Percentiles rank a stretch among this genome's conserved stretches.
These are phyloP conservation scores for Didymellaceae sp. DNA, from an alignment of 2,329 filamentous ascomycete species.

Conservation along the genomic window DNA sequence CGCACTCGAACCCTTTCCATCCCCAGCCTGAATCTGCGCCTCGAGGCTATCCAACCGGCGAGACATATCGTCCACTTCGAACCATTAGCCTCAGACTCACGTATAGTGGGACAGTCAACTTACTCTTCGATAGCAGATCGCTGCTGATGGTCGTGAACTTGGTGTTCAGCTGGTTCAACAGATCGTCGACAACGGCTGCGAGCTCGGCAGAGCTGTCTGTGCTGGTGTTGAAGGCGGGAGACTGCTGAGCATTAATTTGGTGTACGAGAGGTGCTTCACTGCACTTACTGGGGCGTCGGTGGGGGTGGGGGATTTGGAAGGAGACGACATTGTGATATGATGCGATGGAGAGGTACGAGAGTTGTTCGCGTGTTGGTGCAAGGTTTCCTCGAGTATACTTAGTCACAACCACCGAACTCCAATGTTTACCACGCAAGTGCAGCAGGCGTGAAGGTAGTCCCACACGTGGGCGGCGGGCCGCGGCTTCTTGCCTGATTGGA, in stretches of 20 bases:
- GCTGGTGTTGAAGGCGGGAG: conserved; percentile 23
- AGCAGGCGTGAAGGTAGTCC: conserved; percentile 1
- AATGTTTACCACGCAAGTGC: background rate
- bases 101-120: conserved; percentile 36
- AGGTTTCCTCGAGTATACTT: too few relatives aligned
- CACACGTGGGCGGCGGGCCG: conserved; percentile 32
- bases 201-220: conserved; percentile 63
- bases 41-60: conserved; percentile 84
- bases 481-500: conserved; percentile 33
- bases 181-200: conserved; percentile 80
- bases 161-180: conserved; percentile 81
- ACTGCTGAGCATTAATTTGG: conserved; percentile 9
- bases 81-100: background rate
- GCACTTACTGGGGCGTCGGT: conserved; percentile 3
- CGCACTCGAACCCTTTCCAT: conserved; percentile 45
- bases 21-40: conserved; percentile 67
- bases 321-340: conserved; percentile 31
- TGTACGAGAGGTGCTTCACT: background rate
- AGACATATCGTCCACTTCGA: conserved; percentile 90
- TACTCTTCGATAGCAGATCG: conserved; percentile 89
- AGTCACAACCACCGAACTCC: too few relatives aligned
- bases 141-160: conserved; percentile 86
- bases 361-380: too few relatives aligned
- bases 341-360: too few relatives aligned
- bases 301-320: conserved; percentile 11